phyloP scores from a whole-genome alignment of 2,329 filamentous ascomycete genomes.

The Ceratocystis eucalypticola region DNA sequence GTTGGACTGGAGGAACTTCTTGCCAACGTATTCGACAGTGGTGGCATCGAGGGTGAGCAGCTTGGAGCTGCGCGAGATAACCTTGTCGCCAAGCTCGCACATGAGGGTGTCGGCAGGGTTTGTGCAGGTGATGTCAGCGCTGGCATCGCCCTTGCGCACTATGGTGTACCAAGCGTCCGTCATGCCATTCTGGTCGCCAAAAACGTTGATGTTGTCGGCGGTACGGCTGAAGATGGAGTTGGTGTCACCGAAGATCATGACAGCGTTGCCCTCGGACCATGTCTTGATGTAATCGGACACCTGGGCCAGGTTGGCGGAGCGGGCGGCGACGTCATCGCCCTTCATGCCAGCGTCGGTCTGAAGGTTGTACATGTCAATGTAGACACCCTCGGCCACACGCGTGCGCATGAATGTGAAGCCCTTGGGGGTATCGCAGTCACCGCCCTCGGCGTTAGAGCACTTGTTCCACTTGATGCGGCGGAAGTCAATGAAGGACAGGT shows the following conservation, averaged over 20 bases:
- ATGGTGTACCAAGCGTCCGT: constrained; percentile 48
- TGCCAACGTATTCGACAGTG: constrained; percentile 41
- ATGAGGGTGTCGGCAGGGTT: too few relatives aligned
- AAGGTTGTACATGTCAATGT: constrained; percentile 51
- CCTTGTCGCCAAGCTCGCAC: too few relatives aligned
- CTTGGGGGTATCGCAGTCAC: constrained; percentile 55
- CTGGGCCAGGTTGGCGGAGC: constrained; percentile 46
- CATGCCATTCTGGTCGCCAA: constrained; percentile 37
- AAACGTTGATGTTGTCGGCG: constrained; percentile 40
- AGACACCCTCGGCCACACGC: constrained; percentile 34
- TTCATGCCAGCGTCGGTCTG: constrained; percentile 51
- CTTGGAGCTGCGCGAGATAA: too few relatives aligned
- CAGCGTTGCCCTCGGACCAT: constrained; percentile 45
- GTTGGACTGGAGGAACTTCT: constrained; percentile 42
- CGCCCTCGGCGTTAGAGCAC: constrained; percentile 41
- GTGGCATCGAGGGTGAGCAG: constrained; percentile 30
- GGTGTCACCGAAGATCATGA: constrained; percentile 51
- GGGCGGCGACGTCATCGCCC: constrained; percentile 38
- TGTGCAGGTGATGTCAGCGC: too few relatives aligned
- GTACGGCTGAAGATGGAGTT: constrained; percentile 52
- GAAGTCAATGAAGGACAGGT: constrained; percentile 43
- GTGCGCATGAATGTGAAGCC: constrained; percentile 55
- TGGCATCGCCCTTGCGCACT: constrained; percentile 35
- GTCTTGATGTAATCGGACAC: constrained; percentile 43
- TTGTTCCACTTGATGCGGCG: constrained; percentile 44